These are phyloP conservation scores for Trichophyton benhamiae DNA, from an alignment of 2,329 filamentous ascomycete genomes.

Conservation along the genomic window DNA sequence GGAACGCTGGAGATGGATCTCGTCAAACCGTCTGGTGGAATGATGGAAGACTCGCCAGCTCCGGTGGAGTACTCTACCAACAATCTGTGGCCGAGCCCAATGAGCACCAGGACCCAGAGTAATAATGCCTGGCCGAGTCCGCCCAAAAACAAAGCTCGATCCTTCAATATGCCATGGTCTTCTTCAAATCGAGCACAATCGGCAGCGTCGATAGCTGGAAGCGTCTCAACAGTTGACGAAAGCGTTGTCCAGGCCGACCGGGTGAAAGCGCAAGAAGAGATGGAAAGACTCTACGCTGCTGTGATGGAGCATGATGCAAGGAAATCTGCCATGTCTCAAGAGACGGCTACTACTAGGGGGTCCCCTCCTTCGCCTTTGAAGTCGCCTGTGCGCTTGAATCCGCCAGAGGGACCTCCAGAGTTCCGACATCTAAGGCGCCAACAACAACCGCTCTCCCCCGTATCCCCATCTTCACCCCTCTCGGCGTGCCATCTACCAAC, in stretches of 20 bases:
- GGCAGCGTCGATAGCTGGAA: slow-evolving; percentile 41
- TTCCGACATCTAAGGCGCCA: slow-evolving; percentile 18
- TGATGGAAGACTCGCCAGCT: slow-evolving; percentile 23
- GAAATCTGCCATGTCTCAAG: slow-evolving; percentile 23
- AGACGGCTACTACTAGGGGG: slow-evolving; percentile 7
- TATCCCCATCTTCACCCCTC: slow-evolving; percentile 10
- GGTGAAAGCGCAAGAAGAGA: slow-evolving; percentile 63
- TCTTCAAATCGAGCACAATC: slow-evolving; percentile 24
- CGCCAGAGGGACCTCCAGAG: slow-evolving; percentile 20
- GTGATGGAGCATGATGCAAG: slow-evolving; percentile 75
- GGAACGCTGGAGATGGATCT: slow-evolving; percentile 45
- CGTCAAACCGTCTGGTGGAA: slow-evolving; percentile 33
- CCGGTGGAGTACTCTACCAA: not conserved
- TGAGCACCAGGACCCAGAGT: slow-evolving; percentile 11
- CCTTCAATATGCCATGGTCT: slow-evolving; percentile 29
- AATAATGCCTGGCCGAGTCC: slow-evolving; percentile 25
- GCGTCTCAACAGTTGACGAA: slow-evolving; percentile 63
- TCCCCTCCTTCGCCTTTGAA: slow-evolving; percentile 21
- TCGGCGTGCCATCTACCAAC: slow-evolving; percentile 7
- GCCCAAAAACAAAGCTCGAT: slow-evolving; percentile 22
- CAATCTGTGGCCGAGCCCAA: slow-evolving; percentile 13
- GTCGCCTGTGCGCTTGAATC: slow-evolving; percentile 19
- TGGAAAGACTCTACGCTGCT: slow-evolving; percentile 82
- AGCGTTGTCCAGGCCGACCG: slow-evolving; percentile 62
- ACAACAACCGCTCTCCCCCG: slow-evolving; percentile 9